Base-by-base conservation (phyloP, 2,329 filamentous ascomycete genomes). In the Nigrospora sphaerica region DNA sequence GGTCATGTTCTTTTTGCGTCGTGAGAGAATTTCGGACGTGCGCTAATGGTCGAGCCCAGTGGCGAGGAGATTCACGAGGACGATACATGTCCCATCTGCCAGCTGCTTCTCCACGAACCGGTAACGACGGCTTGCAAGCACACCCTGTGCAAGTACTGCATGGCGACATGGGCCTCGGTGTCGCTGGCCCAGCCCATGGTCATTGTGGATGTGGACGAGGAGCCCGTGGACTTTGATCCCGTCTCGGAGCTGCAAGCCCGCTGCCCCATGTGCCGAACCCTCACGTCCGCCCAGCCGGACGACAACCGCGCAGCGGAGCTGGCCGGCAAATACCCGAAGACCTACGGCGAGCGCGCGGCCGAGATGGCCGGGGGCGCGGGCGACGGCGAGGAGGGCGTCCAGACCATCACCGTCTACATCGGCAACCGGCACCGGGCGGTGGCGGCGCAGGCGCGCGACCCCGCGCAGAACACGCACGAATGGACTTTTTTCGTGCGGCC, bases 401-500 rank as follows among this genome's bases (percentile, higher is more conserved):
- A 71, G 46, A 64, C 64, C 5, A 49, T 73, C 23, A 70, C 67
- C 36, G 57, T 73, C 4, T 61, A 70, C 47, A 66, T 73, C 43
- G 71, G 70, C 14, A 73, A 73, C 45, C 60, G 58, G 44, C 70
- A 72, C 52, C 47, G 53, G 12, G 38, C 60, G 12, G 51, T 64
- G 4, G 43, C 53, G n/a, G 42, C 49, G 48, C 41, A 14, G 16
- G 51, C 32, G 44, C 60, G 37, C 44, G 54, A 46, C 36, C 35
- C 16, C 11, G 16, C 17, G n/a, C 42, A 37, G n/a, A 71, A 70
- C 40, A 52, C 60, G 46, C 70, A 72, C 49, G 61, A 68, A 32
- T 74, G 71, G 70, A 67, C 62, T 0, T 72, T 73, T 49, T 74
- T 73, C 50, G 66, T 73, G 6, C 52, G 60, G n/a, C 58, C 63